Percentiles rank a stretch among this genome's conserved stretches.
These are phyloP conservation scores for Carnegiea gigantea DNA, from an alignment of 179 eudicot species.

Conservation along the genomic window DNA sequence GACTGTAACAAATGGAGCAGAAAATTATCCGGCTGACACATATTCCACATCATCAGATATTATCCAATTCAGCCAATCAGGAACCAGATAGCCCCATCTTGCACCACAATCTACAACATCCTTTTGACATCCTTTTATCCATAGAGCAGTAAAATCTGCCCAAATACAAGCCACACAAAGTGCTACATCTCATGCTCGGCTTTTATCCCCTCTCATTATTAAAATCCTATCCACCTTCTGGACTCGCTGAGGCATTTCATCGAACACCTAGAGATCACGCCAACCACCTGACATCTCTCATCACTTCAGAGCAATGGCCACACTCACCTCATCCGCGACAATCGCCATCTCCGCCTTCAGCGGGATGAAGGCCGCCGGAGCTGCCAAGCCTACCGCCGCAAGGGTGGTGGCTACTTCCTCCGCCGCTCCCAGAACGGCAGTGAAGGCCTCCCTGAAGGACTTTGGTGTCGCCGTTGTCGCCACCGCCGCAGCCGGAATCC, in stretches of 20 bases:
- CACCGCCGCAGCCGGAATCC: constrained; percentile 63
- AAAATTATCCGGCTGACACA: background rate
- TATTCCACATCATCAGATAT: constrained; percentile 1
- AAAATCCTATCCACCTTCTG: background rate
- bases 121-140: background rate
- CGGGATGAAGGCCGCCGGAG: constrained; percentile 30
- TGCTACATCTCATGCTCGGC: background rate
- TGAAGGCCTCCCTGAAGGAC: constrained; percentile 74
- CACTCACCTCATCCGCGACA: constrained; percentile 60
- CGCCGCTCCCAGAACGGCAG: constrained; percentile 34
- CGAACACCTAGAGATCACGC: background rate
- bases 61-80: constrained; percentile 6
- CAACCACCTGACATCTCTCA: background rate
- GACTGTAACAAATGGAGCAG: background rate
- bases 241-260: background rate
- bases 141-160: background rate
- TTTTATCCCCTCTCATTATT: background rate
- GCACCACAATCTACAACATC: background rate
- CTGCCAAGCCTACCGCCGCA: constrained; percentile 14
- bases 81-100: background rate
- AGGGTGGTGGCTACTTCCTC: constrained; percentile 3
- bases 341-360: constrained; percentile 29
- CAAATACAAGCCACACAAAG: background rate
- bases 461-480: constrained; percentile 50
- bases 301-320: background rate